These are phyloP conservation scores for Rozella allomycis DNA, from an alignment of 371 early-diverging fungal genomes.

Conservation along the genomic window DNA sequence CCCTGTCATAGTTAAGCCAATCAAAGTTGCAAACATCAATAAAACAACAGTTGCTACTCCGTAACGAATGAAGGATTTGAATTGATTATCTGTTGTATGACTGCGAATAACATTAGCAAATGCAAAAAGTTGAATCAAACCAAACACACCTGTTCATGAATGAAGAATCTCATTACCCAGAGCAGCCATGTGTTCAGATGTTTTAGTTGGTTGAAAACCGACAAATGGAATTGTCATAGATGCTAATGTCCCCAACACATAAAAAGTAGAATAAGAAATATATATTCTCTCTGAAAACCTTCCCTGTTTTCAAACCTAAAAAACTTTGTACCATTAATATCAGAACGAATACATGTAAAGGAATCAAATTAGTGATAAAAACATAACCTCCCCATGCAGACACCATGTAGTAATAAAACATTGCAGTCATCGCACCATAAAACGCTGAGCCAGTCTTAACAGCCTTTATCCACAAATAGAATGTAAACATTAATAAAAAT, in stretches of 20 bases:
- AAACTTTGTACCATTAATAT: too few species aligned
- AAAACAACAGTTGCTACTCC: constrained; percentile 19
- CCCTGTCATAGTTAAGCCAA: constrained; percentile 47
- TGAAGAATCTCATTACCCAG: too few species aligned
- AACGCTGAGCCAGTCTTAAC: constrained; percentile 71
- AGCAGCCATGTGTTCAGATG: constrained; percentile 96
- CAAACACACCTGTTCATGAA: too few species aligned
- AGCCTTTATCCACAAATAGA: constrained; percentile 88
- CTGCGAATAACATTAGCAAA: constrained; percentile 59
- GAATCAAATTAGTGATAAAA: constrained; percentile 93
- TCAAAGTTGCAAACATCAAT: constrained; percentile 30
- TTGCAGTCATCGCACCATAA: constrained; percentile 59
- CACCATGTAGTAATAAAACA: constrained; percentile 97
- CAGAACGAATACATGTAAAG: constrained; percentile 82
- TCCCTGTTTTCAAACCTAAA: too few species aligned
- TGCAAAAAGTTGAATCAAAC: constrained; percentile 72
- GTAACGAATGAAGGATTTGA: constrained; percentile 30
- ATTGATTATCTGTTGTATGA: too few species aligned
- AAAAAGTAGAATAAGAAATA: constrained; percentile 88
- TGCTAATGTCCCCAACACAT: constrained; percentile 77
- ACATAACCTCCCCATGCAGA: constrained; percentile 99
- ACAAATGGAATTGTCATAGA: constrained; percentile 98
- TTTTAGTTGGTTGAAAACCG: constrained; percentile 87
- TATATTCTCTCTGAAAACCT: constrained; percentile 78
- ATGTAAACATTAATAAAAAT: constrained; percentile 85